These are phyloP conservation scores for Oryza meridionalis DNA, from an alignment of 176 grass and related monocot genomes.

Conservation along the genomic window DNA sequence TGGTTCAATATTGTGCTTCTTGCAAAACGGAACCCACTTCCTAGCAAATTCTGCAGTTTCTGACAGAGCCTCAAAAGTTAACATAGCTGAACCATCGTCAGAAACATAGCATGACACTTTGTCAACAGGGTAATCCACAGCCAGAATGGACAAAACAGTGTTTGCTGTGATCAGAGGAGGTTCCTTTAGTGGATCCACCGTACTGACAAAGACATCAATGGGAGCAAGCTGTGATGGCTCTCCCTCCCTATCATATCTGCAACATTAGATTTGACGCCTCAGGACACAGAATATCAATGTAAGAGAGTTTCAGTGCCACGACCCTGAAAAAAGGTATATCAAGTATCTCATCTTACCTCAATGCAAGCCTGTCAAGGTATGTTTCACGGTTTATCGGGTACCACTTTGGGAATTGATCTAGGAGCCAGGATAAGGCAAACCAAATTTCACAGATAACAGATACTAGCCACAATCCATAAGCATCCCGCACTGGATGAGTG, in stretches of 20 bases:
- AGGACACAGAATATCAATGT: slow-evolving; percentile 24
- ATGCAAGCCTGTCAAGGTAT: slow-evolving; percentile 93
- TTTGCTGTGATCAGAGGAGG: slow-evolving; percentile 90
- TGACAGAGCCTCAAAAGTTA: slow-evolving; percentile 78
- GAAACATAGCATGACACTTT: slow-evolving; percentile 97
- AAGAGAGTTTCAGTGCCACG: neutral
- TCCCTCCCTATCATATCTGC: slow-evolving; percentile 86
- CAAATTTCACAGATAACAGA: slow-evolving; percentile 99
- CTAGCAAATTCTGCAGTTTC: slow-evolving; percentile 92
- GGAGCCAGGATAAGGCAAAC: slow-evolving; percentile 99
- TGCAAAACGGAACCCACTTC: slow-evolving; percentile 92
- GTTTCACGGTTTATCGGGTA: slow-evolving; percentile 96
- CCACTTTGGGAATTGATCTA: slow-evolving; percentile 99
- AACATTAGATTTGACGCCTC: slow-evolving; percentile 31
- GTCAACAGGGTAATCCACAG: slow-evolving; percentile 88
- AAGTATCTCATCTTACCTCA: slow-evolving; percentile 59
- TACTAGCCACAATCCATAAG: slow-evolving; percentile 94
- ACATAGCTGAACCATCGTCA: slow-evolving; percentile 88
- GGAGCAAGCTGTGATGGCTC: slow-evolving; percentile 81
- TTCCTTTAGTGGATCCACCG: slow-evolving; percentile 91
- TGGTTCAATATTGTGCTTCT: slow-evolving; percentile 88
- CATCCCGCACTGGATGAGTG: slow-evolving; percentile 86
- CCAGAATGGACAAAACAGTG: slow-evolving; percentile 84
- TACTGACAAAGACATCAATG: slow-evolving; percentile 93
- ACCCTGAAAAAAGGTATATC: slow-evolving; percentile 13